Percentiles rank a stretch among this genome's conserved stretches.
These are phyloP conservation scores for Carex kokanica DNA, from an alignment of 176 grass and related monocot genomes.

Conservation along the genomic window DNA sequence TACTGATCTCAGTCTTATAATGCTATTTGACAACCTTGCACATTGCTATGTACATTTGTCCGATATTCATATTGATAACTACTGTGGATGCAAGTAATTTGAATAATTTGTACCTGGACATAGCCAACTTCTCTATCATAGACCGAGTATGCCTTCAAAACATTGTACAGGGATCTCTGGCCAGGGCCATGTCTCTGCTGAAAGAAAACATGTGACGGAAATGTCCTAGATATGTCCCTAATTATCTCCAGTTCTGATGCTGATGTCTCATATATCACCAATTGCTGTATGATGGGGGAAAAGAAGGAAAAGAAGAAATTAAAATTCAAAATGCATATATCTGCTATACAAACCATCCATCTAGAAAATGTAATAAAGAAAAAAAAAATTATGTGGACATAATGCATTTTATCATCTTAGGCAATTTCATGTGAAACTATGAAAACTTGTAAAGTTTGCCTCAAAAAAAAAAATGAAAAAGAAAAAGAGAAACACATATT, in stretches of 20 bases:
- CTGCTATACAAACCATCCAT: neutral
- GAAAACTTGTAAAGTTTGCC: neutral
- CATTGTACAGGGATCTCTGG: constrained; percentile 91
- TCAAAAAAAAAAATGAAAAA: neutral
- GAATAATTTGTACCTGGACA: constrained; percentile 64
- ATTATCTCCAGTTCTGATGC: constrained; percentile 96
- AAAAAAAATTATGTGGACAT: neutral
- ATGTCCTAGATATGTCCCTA: constrained; percentile 95
- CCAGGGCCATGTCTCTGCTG: constrained; percentile 96
- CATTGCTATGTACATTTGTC: neutral
- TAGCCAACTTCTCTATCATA: constrained; percentile 97
- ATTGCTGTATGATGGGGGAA: constrained; percentile 44
- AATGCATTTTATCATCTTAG: constrained; percentile 4
- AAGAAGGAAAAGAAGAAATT: neutral
- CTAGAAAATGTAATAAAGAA: constrained; percentile 8
- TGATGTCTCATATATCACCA: constrained; percentile 94
- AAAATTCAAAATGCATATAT: neutral
- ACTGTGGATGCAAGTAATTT: neutral
- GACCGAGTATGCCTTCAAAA: constrained; percentile 95
- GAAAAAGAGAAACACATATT: neutral
- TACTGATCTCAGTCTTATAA: neutral
- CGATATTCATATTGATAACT: neutral
- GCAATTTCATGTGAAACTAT: neutral
- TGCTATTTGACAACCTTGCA: neutral
- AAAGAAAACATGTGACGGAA: constrained; percentile 97